Conservation (phyloP, 176 grass and related monocot genomes). For the Zizania latifolia region DNA sequence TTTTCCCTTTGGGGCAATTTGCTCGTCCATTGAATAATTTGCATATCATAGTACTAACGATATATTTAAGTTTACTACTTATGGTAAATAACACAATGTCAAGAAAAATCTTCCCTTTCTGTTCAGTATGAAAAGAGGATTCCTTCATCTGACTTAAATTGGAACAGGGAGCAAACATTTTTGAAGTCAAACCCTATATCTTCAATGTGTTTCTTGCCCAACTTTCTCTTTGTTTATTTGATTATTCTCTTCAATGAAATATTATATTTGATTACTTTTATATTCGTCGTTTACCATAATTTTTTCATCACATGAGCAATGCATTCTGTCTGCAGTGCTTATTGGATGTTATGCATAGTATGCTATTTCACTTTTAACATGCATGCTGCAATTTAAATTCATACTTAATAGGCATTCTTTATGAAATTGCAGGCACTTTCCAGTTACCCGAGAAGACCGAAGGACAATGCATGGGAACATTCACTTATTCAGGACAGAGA, state of each 20-base stretch:
- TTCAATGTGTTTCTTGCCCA: slow-evolving; percentile 14
- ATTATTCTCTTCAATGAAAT: background rate
- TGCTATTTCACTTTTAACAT: background rate
- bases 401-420: background rate
- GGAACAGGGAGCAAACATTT: background rate
- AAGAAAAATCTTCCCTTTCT: background rate
- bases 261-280: background rate
- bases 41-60: background rate
- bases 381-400: slow-evolving; percentile 11
- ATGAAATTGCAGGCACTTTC: slow-evolving; percentile 15
- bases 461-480: slow-evolving; percentile 38
- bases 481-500: slow-evolving; percentile 38
- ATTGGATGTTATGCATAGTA: background rate
- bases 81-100: background rate
- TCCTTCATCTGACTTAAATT: background rate
- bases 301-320: background rate
- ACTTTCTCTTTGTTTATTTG: background rate
- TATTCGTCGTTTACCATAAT: background rate
- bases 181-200: background rate
- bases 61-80: slow-evolving; percentile 9
- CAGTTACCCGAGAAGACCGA: slow-evolving; percentile 1
- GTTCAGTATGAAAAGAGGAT: background rate
- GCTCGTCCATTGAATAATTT: background rate
- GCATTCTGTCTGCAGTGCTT: slow-evolving; percentile 12
- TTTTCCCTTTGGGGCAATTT: background rate